Conservation (phyloP, 805 yeast species). For the Nakazawaea holstii region DNA sequence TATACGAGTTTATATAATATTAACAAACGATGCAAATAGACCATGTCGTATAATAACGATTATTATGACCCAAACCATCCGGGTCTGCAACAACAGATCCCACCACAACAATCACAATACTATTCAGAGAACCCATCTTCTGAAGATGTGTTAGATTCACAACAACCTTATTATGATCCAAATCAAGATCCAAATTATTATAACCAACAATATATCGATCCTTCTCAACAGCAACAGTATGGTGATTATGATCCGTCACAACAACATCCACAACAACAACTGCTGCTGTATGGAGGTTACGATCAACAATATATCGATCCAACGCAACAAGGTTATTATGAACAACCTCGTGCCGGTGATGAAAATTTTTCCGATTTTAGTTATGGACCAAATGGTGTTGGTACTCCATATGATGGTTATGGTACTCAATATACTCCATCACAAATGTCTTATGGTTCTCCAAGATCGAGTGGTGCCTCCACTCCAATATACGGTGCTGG, state of each 20-base stretch:
- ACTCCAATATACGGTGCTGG: constrained; percentile 81
- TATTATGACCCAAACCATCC: constrained; percentile 38
- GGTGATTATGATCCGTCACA: constrained; percentile 18
- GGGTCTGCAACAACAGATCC: constrained; percentile 6
- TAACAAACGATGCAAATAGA: not conserved
- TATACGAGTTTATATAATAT: too few species aligned
- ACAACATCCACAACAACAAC: constrained; percentile 16
- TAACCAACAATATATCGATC: constrained; percentile 11
- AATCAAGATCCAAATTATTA: constrained; percentile 20
- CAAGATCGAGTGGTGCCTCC: constrained; percentile 87
- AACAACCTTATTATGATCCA: constrained; percentile 22
- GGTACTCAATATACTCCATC: constrained; percentile 75
- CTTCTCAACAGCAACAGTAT: constrained; percentile 22
- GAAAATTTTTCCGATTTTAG: constrained; percentile 59
- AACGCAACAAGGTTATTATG: constrained; percentile 44
- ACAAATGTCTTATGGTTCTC: constrained; percentile 80
- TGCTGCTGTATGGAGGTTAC: constrained; percentile 35
- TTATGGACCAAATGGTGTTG: constrained; percentile 47
- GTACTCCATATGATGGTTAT: constrained; percentile 61
- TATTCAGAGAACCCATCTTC: constrained; percentile 25
- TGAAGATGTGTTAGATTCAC: constrained; percentile 17
- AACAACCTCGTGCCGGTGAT: constrained; percentile 40
- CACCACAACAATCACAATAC: constrained; percentile 25
- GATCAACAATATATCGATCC: constrained; percentile 34
- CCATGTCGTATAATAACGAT: constrained; percentile 58